A percentile compares a stretch with the other conserved stretches of the same genome.
phyloP scores from a whole-genome alignment of 2,329 filamentous ascomycete species.

The Exophiala lecanii-corni region DNA sequence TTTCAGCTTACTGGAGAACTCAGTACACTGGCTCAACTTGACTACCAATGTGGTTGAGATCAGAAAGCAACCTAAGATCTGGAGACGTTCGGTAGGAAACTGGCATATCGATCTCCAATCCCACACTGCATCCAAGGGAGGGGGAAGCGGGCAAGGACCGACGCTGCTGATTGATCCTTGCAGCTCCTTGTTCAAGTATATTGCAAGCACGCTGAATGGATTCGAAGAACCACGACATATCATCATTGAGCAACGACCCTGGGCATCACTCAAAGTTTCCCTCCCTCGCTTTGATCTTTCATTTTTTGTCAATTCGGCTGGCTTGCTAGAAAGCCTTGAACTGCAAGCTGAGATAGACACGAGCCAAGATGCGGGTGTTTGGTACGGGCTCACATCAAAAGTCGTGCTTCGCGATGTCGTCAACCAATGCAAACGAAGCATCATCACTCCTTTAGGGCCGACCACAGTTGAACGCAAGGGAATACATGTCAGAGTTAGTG shows the following conservation, averaged over 20 bases:
- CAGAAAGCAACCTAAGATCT: slow-evolving; percentile 41
- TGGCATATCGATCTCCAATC: slow-evolving; percentile 38
- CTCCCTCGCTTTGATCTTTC: slow-evolving; percentile 50
- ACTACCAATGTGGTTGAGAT: slow-evolving; percentile 47
- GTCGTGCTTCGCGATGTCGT: slow-evolving; percentile 49
- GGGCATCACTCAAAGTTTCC: slow-evolving; percentile 41
- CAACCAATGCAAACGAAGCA: slow-evolving; percentile 42
- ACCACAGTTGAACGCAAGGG: slow-evolving; percentile 30
- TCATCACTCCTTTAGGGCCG: slow-evolving; percentile 51
- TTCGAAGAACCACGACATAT: slow-evolving; percentile 48
- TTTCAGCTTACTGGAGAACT: slow-evolving; percentile 44
- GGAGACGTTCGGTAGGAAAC: slow-evolving; percentile 35
- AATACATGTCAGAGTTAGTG: slow-evolving; percentile 38
- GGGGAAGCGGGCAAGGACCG: slow-evolving; percentile 25
- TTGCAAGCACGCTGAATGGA: slow-evolving; percentile 44
- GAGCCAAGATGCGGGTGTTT: slow-evolving; percentile 56
- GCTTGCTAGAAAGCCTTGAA: slow-evolving; percentile 46
- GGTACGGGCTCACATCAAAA: slow-evolving; percentile 57
- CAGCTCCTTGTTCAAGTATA: slow-evolving; percentile 35
- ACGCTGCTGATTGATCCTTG: slow-evolving; percentile 47
- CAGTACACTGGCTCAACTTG: slow-evolving; percentile 58
- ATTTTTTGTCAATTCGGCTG: slow-evolving; percentile 47
- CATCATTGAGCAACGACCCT: slow-evolving; percentile 43
- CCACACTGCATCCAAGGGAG: too few relatives aligned
- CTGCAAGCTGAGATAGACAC: slow-evolving; percentile 51